phyloP scores from a whole-genome alignment of 208 protist species.

The Acanthamoeba royreba region DNA sequence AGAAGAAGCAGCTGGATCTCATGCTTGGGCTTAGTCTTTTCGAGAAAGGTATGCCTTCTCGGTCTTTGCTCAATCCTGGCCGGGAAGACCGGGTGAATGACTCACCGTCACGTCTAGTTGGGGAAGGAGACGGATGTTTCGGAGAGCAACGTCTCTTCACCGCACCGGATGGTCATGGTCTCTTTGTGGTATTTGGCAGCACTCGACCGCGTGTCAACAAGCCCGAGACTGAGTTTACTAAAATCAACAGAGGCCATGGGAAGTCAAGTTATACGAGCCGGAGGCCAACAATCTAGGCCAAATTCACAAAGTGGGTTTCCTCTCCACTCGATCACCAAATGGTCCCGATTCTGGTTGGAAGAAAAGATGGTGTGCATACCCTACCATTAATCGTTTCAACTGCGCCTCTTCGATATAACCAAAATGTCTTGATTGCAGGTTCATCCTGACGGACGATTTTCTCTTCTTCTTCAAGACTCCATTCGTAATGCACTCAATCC shows the following conservation, averaged over 20 bases:
- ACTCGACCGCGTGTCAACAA: neutral
- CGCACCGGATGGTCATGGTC: neutral
- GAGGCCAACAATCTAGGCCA: neutral
- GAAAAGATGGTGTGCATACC: neutral
- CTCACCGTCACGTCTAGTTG: neutral
- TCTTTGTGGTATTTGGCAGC: neutral
- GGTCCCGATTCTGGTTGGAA: neutral
- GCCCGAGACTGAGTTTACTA: neutral
- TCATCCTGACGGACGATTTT: neutral
- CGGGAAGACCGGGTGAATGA: neutral
- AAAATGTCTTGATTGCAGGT: neutral
- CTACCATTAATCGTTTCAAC: neutral
- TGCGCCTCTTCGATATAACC: neutral
- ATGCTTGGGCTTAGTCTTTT: neutral
- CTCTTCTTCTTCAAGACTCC: neutral
- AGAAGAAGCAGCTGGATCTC: neutral
- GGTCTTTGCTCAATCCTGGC: neutral
- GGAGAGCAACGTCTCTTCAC: neutral
- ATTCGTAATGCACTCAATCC: neutral
- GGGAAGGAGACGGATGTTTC: neutral
- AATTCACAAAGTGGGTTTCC: neutral
- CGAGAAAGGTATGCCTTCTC: neutral
- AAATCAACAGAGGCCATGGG: neutral
- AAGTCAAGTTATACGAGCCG: neutral
- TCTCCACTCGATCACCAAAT: neutral